These are phyloP conservation scores for Pichia thaimueangensis DNA, from an alignment of 805 yeast species.

Conservation along the genomic window DNA sequence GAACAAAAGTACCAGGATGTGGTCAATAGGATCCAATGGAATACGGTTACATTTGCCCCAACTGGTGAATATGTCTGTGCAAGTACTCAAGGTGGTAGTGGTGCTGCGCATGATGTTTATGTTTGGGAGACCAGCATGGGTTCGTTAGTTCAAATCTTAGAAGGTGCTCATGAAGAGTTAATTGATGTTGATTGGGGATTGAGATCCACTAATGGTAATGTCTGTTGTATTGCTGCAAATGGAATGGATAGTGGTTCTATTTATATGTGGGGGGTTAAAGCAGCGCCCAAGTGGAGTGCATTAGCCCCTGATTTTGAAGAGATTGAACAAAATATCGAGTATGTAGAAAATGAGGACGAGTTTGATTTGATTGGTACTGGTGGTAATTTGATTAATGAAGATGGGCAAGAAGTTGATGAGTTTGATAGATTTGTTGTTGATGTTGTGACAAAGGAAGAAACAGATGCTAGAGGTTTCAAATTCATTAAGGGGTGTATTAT, in stretches of 20 bases:
- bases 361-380: conserved; percentile 69
- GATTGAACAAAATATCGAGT: conserved; percentile 84
- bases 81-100: conserved; percentile 80
- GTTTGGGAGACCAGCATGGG: conserved; percentile 92
- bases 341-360: conserved; percentile 85
- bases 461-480: conserved; percentile 70
- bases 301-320: conserved; percentile 95
- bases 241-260: conserved; percentile 82
- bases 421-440: conserved; percentile 62
- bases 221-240: conserved; percentile 71
- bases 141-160: conserved; percentile 75
- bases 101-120: conserved; percentile 82
- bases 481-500: conserved; percentile 53
- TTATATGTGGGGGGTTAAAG: conserved; percentile 72
- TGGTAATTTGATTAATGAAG: conserved; percentile 34
- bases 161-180: conserved; percentile 86
- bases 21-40: conserved; percentile 86
- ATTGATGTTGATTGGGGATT: conserved; percentile 71
- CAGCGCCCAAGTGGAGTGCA: conserved; percentile 94
- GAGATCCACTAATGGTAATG: conserved; percentile 42
- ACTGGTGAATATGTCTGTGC: conserved; percentile 84
- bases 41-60: conserved; percentile 65
- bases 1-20: conserved; percentile 87
- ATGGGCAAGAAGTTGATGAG: conserved; percentile 53
- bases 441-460: conserved; percentile 53